These are phyloP conservation scores for Pelargonium cotyledonis DNA, from an alignment of 441 rosid species.

Conservation along the genomic window DNA sequence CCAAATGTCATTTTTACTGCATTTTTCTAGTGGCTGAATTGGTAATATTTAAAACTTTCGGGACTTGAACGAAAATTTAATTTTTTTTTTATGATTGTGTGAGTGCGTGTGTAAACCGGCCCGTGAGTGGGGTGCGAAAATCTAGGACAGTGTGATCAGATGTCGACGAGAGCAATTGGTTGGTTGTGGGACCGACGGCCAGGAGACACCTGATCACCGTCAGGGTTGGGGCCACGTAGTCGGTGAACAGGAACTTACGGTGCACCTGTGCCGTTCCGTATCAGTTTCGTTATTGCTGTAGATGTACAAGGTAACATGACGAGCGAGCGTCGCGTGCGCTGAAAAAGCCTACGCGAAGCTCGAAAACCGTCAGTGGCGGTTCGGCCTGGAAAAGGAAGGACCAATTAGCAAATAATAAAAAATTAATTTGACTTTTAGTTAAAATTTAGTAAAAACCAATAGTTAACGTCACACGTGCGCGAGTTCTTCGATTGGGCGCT, in stretches of 20 bases:
- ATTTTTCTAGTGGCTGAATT: too few species aligned
- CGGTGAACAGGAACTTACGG: slow-evolving; percentile 29
- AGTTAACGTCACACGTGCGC: neutral
- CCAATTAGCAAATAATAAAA: neutral
- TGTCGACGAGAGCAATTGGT: slow-evolving; percentile 31
- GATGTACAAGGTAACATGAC: neutral
- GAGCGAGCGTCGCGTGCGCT: neutral
- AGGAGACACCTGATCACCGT: slow-evolving; percentile 23
- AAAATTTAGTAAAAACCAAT: too few species aligned
- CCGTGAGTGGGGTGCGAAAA: neutral
- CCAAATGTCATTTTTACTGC: too few species aligned
- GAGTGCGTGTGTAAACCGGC: neutral
- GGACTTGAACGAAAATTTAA: too few species aligned
- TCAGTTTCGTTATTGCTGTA: slow-evolving; percentile 12
- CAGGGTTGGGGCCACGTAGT: slow-evolving; percentile 25
- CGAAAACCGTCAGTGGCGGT: too few species aligned
- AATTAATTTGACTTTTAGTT: neutral
- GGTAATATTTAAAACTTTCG: too few species aligned
- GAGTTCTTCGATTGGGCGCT: neutral
- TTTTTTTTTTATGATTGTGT: too few species aligned
- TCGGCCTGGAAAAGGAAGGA: too few species aligned
- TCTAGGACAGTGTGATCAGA: neutral
- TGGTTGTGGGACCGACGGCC: slow-evolving; percentile 33
- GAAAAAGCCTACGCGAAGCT: too few species aligned
- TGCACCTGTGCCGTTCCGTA: neutral